These are phyloP conservation scores for Xylaria flabelliformis DNA, from an alignment of 495 filamentous ascomycete genomes.

Conservation along the genomic window DNA sequence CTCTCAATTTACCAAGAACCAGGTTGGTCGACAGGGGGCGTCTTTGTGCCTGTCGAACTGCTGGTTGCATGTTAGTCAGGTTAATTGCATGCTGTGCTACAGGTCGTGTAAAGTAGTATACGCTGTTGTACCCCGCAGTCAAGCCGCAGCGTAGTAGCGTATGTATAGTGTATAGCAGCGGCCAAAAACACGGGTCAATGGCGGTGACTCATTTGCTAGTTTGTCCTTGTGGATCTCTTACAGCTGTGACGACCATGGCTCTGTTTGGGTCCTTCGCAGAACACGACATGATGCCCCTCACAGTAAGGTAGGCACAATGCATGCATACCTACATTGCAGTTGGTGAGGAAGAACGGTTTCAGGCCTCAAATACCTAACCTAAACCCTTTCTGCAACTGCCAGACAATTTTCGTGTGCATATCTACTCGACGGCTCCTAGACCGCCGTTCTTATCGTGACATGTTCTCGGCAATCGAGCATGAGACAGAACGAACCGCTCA, in stretches of 20 bases:
- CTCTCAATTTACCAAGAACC: neutral
- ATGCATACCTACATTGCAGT: neutral
- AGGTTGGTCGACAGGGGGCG: neutral
- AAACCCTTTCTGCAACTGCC: neutral
- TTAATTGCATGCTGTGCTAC: neutral
- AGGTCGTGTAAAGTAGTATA: neutral
- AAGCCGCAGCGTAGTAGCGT: neutral
- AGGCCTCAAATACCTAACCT: constrained; percentile 9
- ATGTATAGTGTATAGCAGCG: neutral
- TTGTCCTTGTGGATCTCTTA: neutral
- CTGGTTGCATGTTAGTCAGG: neutral
- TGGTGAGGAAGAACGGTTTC: neutral
- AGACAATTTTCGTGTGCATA: neutral
- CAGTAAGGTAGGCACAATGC: neutral
- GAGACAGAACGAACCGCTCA: neutral
- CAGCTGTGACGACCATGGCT: constrained; percentile 5
- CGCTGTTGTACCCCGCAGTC: neutral
- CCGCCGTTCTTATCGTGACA: neutral
- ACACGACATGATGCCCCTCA: constrained; percentile 5
- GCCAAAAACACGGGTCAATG: neutral
- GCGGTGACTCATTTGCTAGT: constrained; percentile 14
- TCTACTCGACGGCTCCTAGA: neutral
- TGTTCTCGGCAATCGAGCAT: constrained; percentile 8
- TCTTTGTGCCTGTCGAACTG: neutral
- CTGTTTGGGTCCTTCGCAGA: neutral